Percentiles rank a stretch among this genome's conserved stretches.
Conservation (phyloP, 2,329 filamentous ascomycete genomes). For the Trichoderma sp. region DNA sequence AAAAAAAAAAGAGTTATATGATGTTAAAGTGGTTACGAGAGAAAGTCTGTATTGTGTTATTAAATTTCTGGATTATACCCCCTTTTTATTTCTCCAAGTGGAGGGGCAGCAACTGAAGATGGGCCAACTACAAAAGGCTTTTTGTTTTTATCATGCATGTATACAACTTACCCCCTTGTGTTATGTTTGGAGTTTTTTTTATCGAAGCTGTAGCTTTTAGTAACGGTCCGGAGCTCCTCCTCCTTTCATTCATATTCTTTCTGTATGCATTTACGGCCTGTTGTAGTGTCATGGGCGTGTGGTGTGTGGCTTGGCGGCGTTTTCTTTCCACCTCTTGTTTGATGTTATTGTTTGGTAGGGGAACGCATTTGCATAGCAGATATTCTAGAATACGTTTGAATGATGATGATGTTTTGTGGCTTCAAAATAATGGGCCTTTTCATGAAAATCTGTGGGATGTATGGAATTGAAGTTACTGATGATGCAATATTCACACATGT, state of each 20-base stretch:
- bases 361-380: slow-evolving; percentile 7
- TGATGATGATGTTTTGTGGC: slow-evolving; percentile 8
- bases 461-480: not conserved
- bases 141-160: not conserved
- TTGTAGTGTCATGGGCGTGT: too few relatives aligned
- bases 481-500: too few relatives aligned
- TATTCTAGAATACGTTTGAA: slow-evolving; percentile 8
- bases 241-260: not conserved
- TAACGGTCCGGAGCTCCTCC: not conserved
- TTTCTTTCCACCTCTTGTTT: not conserved
- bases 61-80: slow-evolving; percentile 24
- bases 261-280: not conserved
- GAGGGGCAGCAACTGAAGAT: not conserved
- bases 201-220: not conserved
- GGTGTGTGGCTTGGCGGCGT: slow-evolving; percentile 1
- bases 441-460: not conserved
- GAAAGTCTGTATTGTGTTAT: slow-evolving; percentile 2
- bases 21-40: not conserved
- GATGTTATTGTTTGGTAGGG: not conserved
- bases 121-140: not conserved
- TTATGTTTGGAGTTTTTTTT: not conserved
- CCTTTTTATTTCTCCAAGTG: slow-evolving; percentile 2
- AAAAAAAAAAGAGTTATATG: not conserved
- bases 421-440: not conserved
- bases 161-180: not conserved